phyloP scores from a whole-genome alignment of 148 eudicot species.

The Cornus kousa region DNA sequence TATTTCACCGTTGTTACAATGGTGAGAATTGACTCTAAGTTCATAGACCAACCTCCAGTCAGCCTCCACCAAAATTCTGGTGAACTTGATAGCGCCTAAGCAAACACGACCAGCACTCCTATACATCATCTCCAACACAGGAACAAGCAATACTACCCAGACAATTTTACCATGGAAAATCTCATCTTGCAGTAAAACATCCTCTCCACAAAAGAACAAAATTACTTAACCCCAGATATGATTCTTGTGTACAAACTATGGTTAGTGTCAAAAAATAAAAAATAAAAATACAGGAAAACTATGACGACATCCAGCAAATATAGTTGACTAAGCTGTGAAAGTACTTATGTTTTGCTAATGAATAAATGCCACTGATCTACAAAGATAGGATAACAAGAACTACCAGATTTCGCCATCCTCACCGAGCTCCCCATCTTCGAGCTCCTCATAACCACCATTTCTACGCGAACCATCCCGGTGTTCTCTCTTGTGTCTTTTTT shows the following conservation, averaged over 20 bases:
- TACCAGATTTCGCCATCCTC: conserved; percentile 84
- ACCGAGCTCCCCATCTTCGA: conserved; percentile 98
- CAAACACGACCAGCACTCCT: not conserved
- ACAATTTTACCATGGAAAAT: not conserved
- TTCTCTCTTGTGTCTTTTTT: conserved; percentile 77
- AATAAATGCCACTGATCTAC: not conserved
- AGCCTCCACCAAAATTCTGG: not conserved
- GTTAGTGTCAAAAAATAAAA: not conserved
- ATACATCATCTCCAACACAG: not conserved
- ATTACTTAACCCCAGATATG: not conserved
- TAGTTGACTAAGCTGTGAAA: not conserved
- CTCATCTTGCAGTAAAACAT: conserved; percentile 1
- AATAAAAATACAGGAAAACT: not conserved
- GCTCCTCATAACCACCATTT: conserved; percentile 69
- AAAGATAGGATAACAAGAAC: conserved; percentile 11
- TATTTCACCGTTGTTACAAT: not conserved
- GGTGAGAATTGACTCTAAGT: not conserved
- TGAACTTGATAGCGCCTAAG: not conserved
- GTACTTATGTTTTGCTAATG: not conserved
- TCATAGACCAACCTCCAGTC: not conserved
- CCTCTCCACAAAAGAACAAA: not conserved
- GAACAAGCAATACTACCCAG: not conserved
- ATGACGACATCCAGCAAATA: not conserved
- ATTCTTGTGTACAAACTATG: not conserved
- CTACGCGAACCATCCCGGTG: conserved; percentile 62